Evolutionary conservation across 23 red algal species (phyloP).

Genomic region (Cyanidiococcus yangmingshanensis): DNA sequence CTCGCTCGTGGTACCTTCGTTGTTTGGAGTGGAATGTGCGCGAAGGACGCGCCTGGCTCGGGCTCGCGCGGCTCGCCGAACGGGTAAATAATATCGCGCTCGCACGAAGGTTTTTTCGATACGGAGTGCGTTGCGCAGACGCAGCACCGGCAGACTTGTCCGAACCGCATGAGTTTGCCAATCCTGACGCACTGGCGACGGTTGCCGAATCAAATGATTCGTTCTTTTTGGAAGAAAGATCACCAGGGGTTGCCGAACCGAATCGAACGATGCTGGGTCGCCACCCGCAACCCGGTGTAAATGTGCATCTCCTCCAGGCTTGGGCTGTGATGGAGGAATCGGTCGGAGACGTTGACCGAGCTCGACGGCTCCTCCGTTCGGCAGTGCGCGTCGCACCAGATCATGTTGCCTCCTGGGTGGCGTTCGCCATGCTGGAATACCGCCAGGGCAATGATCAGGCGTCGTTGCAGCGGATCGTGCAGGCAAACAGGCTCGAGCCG

Average conservation of each 20-base stretch:
- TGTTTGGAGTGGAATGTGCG: slow-evolving; percentile 40
- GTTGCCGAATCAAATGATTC: neutral
- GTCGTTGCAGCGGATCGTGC: slow-evolving; percentile 24
- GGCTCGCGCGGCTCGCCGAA: slow-evolving; percentile 35
- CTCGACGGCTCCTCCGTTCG: slow-evolving; percentile 30
- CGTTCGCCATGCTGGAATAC: slow-evolving; percentile 53
- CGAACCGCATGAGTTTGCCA: too few relatives aligned
- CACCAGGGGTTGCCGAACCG: neutral
- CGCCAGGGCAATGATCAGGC: slow-evolving; percentile 22
- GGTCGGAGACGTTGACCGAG: slow-evolving; percentile 23
- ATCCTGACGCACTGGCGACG: neutral
- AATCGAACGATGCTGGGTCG: neutral
- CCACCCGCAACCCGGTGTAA: neutral
- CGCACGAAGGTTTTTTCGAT: slow-evolving; percentile 36
- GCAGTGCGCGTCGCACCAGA: slow-evolving; percentile 28
- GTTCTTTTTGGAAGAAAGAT: neutral
- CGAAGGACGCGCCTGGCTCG: slow-evolving; percentile 72
- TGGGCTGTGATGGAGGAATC: slow-evolving; percentile 79
- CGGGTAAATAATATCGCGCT: neutral
- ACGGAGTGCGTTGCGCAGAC: slow-evolving; percentile 23
- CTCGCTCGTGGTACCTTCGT: slow-evolving; percentile 26
- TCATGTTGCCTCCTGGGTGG: slow-evolving; percentile 62
- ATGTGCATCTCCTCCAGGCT: slow-evolving; percentile 69
- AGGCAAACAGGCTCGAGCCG: slow-evolving; percentile 30
- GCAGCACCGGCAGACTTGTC: neutral